Base-by-base conservation (phyloP, 2,329 filamentous ascomycete genomes). In the Pseudocercospora cruenta region DNA sequence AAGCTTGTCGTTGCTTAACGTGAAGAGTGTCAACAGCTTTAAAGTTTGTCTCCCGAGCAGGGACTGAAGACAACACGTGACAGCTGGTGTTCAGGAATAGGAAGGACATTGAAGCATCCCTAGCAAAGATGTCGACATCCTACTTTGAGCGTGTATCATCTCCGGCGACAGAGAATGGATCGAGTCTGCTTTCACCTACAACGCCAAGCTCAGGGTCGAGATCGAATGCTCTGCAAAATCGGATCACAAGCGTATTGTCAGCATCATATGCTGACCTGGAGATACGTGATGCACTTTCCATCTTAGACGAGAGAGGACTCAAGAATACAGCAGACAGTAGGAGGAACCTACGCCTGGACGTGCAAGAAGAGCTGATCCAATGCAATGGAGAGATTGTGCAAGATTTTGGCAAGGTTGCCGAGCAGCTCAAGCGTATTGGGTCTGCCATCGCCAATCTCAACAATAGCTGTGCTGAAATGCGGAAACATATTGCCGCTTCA, bases 191-290 rank as follows among this genome's bases (percentile, higher is more conserved):
- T 28, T 70, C 69, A 39, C 68, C 70, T 10, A 58, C 67, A 3
- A 70, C 70, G 10, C 72, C 69, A 10, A 66, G 55, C 47, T 33
- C 66, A 33, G 47, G 26, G 39, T 47, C 78, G 57, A 86, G 82
- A 21, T 74, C 82, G 14, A 92, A 88, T 78, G 90, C 93, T 7
- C 82, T 98, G 33, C 89, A 92, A 7, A 90, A 90, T 67, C 93
- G 95, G 76, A 87, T 97, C 72, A 91, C 92, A 24, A 90, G 87
- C 67, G 91, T 98, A 47, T 86, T 98, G 58, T 97, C 95, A 3
- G 90, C 93, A 2, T 97, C 94, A 0, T 97, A 97, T 80, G 91
- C 93, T 6, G 95, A 98, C 79, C 85, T 92, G 4, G 94, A 97
- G 71, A 96, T 98, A 72, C 88, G 93, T 70, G 92, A 96, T 82